Evolutionary conservation across 345 rosid genomes (phyloP), one percentile per base, ranked within the genome.

Genomic region (Salix caprea): DNA sequence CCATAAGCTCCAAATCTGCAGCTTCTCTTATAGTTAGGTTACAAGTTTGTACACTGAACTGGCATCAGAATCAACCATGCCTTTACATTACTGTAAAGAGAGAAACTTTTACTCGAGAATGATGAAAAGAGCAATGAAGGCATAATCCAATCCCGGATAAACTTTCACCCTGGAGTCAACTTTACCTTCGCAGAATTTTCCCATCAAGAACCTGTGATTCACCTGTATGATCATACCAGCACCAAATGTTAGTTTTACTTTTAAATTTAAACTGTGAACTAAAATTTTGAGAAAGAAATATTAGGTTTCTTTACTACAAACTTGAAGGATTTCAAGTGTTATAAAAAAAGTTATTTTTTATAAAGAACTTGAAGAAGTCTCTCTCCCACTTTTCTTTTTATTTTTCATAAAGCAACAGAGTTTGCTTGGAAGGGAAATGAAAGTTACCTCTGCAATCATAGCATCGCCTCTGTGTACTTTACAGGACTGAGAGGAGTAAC

Each of bases 61-160:
- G 58, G 58, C 23, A 52, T 52, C 58, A 52, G 23, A 52, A 18
- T 50, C 56, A 50, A 36, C 37, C 37, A 36, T 36, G 37, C 37
- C 37, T 36, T 36, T 36, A 36, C 37, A 36, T 36, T 36, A 36
- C 37, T 36, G 37, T 5, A 36, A 36, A 36, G 37, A 36, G 37
- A 36, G 7, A 36, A 5, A 36, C 37, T 36, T 5, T 36, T 36
- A 36, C 37, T 36, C 37, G 37, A 36, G 37, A 36, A 36, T 36
- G 7, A 36, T 36, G 37, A 5, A 36, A 36, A 36, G 37, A 26
- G 83, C 72, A 71, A 89, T 89, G 76, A 90, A 87, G 7, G 91
- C 89, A 77, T 90, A 87, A 65, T 89, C 91, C 75, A 90, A 92
- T 74, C 89, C 92, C 36, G 94, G 91, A 79, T 83, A 79, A 46